Evolutionary conservation across 495 filamentous ascomycete genomes (phyloP), one percentile per base, ranked within the genome.

Genomic region (Pseudomonodictys pantanalensis): DNA sequence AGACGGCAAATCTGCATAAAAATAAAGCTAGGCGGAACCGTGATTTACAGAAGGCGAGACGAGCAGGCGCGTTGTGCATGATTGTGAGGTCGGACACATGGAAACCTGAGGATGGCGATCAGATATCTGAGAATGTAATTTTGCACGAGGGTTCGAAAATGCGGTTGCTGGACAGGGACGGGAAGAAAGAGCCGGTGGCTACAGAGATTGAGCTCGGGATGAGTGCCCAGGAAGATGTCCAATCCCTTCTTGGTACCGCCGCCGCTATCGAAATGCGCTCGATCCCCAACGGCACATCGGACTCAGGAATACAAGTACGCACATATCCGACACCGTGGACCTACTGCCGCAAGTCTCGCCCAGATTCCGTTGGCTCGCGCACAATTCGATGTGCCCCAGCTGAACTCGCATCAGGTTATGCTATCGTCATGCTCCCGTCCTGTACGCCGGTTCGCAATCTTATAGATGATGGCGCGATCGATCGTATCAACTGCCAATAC

Each of bases 241-340:
- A 48, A 48, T 24, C 45, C 30, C 45, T 28, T n/a, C 26, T 48
- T 3, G 18, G 23, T 12, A n/a, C 45, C 26, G 12, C 45, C 45
- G 23, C 45, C n/a, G 45, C 12, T 48, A 48, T 48, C 24, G 39
- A 55, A 43, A 44, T 52, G 32, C 29, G 32, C 9, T 39, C 35
- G 18, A 39, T 39, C 3, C 10, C 50, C 12, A 17, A 22, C 8
- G 38, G 11, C 23, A 8, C 38, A 38, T 18, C 3, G 3, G 41
- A 24, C 3, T n/a, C 30, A 22, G 23, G 42, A 25, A 35, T 50
- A 15, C 55, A 26, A 7, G 12, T 58, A 0, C 18, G 25, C 44
- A 48, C 32, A 10, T 60, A 52, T 28, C 33, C 46, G 0, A 25
- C 56, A 11, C 56, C 56, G 3, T 60, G 56, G 48, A 52, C 56